These are phyloP conservation scores for Lachnellula hyalina DNA, from an alignment of 2,329 filamentous ascomycete species.

Conservation along the genomic window DNA sequence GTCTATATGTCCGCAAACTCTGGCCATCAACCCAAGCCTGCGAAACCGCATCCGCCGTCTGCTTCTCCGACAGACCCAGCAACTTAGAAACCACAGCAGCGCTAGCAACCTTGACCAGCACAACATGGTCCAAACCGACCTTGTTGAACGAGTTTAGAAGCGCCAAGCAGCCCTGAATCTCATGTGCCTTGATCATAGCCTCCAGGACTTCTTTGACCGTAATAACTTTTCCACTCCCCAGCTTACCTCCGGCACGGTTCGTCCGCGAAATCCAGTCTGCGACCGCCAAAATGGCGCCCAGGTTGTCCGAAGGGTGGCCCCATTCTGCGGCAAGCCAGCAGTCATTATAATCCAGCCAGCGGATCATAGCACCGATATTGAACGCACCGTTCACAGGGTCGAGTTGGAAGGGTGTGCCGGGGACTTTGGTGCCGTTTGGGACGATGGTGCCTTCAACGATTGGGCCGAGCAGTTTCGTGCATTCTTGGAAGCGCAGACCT, in stretches of 20 bases:
- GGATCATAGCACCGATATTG: constrained; percentile 98
- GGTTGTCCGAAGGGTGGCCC: constrained; percentile 97
- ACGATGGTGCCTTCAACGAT: constrained; percentile 86
- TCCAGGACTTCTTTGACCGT: constrained; percentile 88
- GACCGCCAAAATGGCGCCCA: constrained; percentile 92
- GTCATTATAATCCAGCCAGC: constrained; percentile 99
- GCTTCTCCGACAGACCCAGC: constrained; percentile 80
- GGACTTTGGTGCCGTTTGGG: constrained; percentile 86
- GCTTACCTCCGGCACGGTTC: constrained; percentile 68
- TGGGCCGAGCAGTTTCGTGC: constrained; percentile 89
- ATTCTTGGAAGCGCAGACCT: constrained; percentile 92
- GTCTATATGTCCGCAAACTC: constrained; percentile 91
- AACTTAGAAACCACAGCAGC: constrained; percentile 93
- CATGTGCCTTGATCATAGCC: constrained; percentile 98
- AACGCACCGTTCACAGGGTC: constrained; percentile 95
- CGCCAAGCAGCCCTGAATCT: constrained; percentile 95
- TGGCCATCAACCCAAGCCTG: constrained; percentile 98
- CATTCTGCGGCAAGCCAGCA: constrained; percentile 99
- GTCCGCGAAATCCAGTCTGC: constrained; percentile 97
- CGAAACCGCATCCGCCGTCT: constrained; percentile 92
- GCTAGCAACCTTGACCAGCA: constrained; percentile 95
- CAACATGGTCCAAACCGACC: constrained; percentile 95
- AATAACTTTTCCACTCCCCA: constrained; percentile 82
- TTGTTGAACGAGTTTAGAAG: constrained; percentile 99
- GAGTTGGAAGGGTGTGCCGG: constrained; percentile 87